Evolutionary conservation across 2,329 filamentous ascomycete genomes (phyloP), one percentile per base, ranked within the genome.

Genomic region (Cercospora beticola): DNA sequence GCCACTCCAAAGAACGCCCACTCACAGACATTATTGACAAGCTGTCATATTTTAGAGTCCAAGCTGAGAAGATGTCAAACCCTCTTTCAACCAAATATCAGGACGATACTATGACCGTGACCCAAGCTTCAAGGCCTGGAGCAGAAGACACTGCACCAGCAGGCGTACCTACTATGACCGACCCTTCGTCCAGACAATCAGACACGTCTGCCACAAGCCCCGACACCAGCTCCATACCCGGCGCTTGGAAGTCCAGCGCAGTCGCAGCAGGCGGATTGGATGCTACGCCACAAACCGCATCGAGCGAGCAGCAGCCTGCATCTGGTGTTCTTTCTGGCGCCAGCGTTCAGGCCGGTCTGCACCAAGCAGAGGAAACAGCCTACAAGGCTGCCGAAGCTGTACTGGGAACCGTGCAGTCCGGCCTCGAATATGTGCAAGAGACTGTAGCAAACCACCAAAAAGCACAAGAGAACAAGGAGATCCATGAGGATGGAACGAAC

Each of bases 61-160:
- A 58, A 18, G 28, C 10, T 18, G 12, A 40, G 5, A 43, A 49
- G 14, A 62, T 62, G 43, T 64, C 66, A 18, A 64, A 28, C 18
- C 36, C 58, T 14, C 59, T 68, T 5, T 54, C 67, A n/a, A 49
- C 33, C n/a, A 28, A 49, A 10, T n/a, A 63, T 23, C 68, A 70
- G 46, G 68, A 70, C 23, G 58, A 66, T 16, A 62, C 56, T 54
- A 46, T 68, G 12, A 33, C 62, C 23, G 62, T 52, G 23, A 64
- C 62, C 7, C 58, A 59, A n/a, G 54, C 36, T 21, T 59, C 68
- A 21, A 58, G 66, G 21, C 66, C 68, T 52, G 68, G 68, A 33
- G 52, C 18, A 6, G 57, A 43, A 9, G 58, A 63, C 28, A 31
- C 36, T 4, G 26, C 52, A 26, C 66, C 68, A n/a, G 65, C 54